These are phyloP conservation scores for Carex cristatella DNA, from an alignment of 176 grass and related monocot genomes.

Conservation along the genomic window DNA sequence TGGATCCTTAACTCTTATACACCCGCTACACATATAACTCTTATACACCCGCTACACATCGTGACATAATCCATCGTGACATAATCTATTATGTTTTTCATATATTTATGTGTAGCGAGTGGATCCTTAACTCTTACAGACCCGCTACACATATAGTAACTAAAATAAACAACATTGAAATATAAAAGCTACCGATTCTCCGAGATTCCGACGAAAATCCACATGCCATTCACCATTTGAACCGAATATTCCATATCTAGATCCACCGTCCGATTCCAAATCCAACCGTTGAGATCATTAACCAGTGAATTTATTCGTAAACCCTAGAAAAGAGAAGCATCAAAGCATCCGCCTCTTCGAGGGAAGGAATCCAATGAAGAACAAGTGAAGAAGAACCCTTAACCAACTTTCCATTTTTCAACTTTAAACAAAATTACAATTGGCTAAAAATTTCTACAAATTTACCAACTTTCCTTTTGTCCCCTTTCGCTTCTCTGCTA, in stretches of 20 bases:
- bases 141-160: neutral
- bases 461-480: neutral
- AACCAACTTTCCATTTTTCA: neutral
- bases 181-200: too few relatives aligned
- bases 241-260: neutral
- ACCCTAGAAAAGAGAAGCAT: neutral
- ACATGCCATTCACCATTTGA: neutral
- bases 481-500: neutral
- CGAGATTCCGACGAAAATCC: neutral
- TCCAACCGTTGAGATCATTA: constrained; percentile 1
- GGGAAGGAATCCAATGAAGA: neutral
- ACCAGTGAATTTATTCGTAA: neutral
- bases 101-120: neutral
- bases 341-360: neutral
- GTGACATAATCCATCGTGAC: too few relatives aligned
- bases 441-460: neutral
- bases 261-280: neutral
- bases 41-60: neutral
- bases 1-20: neutral
- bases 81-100: too few relatives aligned
- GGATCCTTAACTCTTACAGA: neutral
- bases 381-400: neutral
- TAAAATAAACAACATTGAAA: neutral
- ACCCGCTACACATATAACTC: too few relatives aligned
- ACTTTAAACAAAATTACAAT: neutral